Base-by-base conservation (phyloP, 1,284 basidiomycete genomes). In the Ceratobasidium theobromae region DNA sequence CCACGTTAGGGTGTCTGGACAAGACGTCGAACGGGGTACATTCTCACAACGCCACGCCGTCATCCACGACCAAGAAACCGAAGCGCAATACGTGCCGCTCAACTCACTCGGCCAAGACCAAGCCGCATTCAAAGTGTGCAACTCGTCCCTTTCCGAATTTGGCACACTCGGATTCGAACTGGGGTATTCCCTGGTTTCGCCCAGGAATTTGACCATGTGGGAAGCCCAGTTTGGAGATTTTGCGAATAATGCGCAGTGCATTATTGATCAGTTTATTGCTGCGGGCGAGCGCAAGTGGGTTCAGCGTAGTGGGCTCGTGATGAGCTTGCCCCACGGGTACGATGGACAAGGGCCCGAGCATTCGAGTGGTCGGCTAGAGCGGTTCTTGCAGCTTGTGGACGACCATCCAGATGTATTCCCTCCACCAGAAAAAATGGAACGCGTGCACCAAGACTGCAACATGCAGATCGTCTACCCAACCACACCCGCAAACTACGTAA, bases 1-100 rank as follows among this genome's bases (percentile, higher is more conserved):
- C 67, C 94, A 99, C 75, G 91, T 99, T 62, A 92, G 97, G 73
- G 82, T 99, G 1, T 98, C 95, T 1, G 97, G 97, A 51, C 97
- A 99, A 79, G 97, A 99, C 77, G 96, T 99, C 64, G 97, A 99
- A 79, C 91, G 97, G 76, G 97, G 97, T 65, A 99, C 97, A 6
- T 99, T 99, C 84, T 98, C 95, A n/a, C 97, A 99, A 76, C 91
- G 97, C 62, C 97, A 99, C 75, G 94, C 95, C 49, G 89, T 99
- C 70, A 82, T 99, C 60, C 95, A 98, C 78, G 96, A 99, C 78
- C 97, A 99, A 80, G 82, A 82, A 74, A 98, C 87, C 74, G 96
- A 99, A 79, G 80, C 85, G 72, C 92, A 93, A 75, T 97, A 95
- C 78, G 79, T 92, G 41, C 91, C 96, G 3, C 80, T 99, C 68